phyloP scores from a whole-genome alignment of 2,329 filamentous ascomycete species.

The Alternaria infectoria region DNA sequence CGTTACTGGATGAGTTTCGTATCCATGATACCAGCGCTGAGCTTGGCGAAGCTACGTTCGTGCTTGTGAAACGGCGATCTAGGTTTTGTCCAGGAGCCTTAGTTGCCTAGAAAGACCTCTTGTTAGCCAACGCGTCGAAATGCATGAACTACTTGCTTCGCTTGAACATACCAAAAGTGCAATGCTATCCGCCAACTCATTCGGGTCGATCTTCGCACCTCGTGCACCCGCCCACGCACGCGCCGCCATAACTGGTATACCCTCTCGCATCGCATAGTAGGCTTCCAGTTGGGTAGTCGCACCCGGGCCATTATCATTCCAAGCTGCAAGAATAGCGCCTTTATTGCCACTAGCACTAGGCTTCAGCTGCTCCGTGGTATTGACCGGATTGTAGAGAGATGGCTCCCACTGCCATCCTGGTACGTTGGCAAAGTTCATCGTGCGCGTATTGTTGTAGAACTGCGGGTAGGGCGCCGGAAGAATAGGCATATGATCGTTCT shows the following conservation, averaged over 20 bases:
- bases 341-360: conserved; percentile 38
- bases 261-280: conserved; percentile 56
- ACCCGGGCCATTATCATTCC: conserved; percentile 59
- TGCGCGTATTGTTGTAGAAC: conserved; percentile 54
- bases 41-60: conserved; percentile 1
- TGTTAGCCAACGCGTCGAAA: neutral
- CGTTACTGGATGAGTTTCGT: conserved; percentile 4
- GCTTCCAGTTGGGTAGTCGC: conserved; percentile 57
- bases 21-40: conserved; percentile 45
- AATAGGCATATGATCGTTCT: conserved; percentile 59
- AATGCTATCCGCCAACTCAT: conserved; percentile 44
- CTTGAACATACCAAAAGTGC: conserved; percentile 35
- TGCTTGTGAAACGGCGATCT: conserved; percentile 42
- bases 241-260: conserved; percentile 54
- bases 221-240: conserved; percentile 52
- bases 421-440: conserved; percentile 54
- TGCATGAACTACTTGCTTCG: neutral
- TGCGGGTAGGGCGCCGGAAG: conserved; percentile 56
- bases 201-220: conserved; percentile 40
- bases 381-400: conserved; percentile 53
- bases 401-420: conserved; percentile 56
- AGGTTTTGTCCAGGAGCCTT: conserved; percentile 55
- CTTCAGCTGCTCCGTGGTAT: conserved; percentile 49
- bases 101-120: conserved; percentile 21
- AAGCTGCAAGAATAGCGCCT: conserved; percentile 51